Percentiles rank a stretch among this genome's conserved stretches.
Conservation (phyloP, 1,284 basidiomycete species). For the Meira miltonrushii region DNA sequence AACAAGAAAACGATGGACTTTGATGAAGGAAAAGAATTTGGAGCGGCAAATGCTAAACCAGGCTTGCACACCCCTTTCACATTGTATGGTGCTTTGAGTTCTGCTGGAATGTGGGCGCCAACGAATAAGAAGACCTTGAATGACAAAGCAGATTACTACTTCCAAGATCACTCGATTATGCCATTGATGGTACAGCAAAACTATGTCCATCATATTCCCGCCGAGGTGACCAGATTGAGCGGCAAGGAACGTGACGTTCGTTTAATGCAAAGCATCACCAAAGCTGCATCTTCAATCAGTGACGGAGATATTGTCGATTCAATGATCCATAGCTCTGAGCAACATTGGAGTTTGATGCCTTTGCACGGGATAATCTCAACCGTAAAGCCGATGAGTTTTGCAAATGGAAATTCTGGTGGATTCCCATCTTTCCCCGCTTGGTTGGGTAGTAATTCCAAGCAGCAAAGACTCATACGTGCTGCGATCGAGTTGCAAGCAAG, state of each 20-base stretch:
- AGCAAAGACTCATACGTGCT: conserved; percentile 71
- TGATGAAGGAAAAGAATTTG: conserved; percentile 71
- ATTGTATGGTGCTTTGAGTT: conserved; percentile 62
- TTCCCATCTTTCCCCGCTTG: conserved; percentile 61
- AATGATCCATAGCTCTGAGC: conserved; percentile 84
- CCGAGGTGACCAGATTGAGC: conserved; percentile 53
- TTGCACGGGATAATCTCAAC: conserved; percentile 85
- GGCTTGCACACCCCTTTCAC: conserved; percentile 65
- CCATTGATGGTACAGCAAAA: conserved; percentile 89
- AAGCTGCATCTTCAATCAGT: conserved; percentile 83
- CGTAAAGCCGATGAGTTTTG: conserved; percentile 58
- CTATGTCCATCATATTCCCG: conserved; percentile 61
- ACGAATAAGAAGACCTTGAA: conserved; percentile 74
- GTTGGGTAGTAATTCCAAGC: conserved; percentile 95
- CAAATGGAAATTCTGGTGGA: conserved; percentile 28
- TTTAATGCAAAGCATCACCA: conserved; percentile 66
- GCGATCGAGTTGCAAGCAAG: conserved; percentile 86
- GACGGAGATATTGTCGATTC: conserved; percentile 92
- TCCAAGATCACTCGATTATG: conserved; percentile 88
- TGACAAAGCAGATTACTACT: conserved; percentile 93
- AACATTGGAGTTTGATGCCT: conserved; percentile 94
- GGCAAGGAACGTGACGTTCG: conserved; percentile 61
- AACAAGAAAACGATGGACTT: conserved; percentile 38
- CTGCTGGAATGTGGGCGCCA: conserved; percentile 79
- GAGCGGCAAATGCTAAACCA: conserved; percentile 79